These are phyloP conservation scores for Babesia bigemina DNA, from an alignment of 169 alveolate genomes.

Conservation along the genomic window DNA sequence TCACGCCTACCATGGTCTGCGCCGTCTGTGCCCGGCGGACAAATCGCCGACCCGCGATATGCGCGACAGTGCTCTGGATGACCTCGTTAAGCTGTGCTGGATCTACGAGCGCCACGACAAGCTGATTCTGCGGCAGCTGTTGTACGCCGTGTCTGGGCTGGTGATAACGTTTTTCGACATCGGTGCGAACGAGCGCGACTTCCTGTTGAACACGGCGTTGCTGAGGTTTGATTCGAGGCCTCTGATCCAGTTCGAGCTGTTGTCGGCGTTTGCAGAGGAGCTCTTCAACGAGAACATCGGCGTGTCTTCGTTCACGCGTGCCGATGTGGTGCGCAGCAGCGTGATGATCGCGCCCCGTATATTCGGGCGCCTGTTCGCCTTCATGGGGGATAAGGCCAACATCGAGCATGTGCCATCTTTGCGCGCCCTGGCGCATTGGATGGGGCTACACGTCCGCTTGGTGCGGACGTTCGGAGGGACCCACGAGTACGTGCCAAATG, in stretches of 20 bases:
- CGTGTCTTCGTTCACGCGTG: slow-evolving; percentile 8
- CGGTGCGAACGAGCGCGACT: not conserved
- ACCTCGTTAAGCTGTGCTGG: slow-evolving; percentile 7
- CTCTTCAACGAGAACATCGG: slow-evolving; percentile 5
- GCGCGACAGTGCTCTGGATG: not conserved
- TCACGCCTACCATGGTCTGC: slow-evolving; percentile 42
- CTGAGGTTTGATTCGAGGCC: not conserved
- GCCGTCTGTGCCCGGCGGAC: not conserved
- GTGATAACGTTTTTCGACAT: slow-evolving; percentile 35
- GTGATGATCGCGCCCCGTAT: slow-evolving; percentile 51
- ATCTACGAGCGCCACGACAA: not conserved
- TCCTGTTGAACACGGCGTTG: slow-evolving; percentile 13
- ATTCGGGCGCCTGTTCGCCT: slow-evolving; percentile 12
- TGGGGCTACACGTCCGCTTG: slow-evolving; percentile 25
- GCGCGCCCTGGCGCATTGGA: slow-evolving; percentile 35
- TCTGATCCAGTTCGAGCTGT: slow-evolving; percentile 10
- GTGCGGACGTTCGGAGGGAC: slow-evolving; percentile 24
- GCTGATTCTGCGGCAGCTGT: slow-evolving; percentile 14
- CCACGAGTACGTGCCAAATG: slow-evolving; percentile 13
- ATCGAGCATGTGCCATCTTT: not conserved
- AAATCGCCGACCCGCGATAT: not conserved
- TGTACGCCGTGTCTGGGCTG: slow-evolving; percentile 15
- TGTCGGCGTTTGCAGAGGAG: slow-evolving; percentile 35
- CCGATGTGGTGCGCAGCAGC: slow-evolving; percentile 30
- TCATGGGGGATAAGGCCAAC: not conserved